These are phyloP conservation scores for Leccinum boreale DNA, from an alignment of 768 basidiomycete species.

Conservation along the genomic window DNA sequence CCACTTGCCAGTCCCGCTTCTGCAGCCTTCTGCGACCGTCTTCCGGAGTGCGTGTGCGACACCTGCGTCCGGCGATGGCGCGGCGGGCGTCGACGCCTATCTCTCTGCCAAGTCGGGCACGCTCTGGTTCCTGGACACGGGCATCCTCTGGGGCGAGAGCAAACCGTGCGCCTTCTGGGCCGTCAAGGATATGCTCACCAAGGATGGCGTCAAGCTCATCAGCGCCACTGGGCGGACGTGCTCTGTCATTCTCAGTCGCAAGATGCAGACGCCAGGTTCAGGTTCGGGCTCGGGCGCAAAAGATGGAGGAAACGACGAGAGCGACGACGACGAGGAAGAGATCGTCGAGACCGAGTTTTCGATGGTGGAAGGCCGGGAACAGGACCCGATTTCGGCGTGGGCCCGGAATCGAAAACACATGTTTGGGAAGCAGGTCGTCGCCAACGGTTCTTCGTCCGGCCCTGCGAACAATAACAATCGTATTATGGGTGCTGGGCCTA, in stretches of 20 bases:
- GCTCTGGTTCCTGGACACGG: slow-evolving; percentile 67
- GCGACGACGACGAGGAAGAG: slow-evolving; percentile 35
- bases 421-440: slow-evolving; percentile 42
- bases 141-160: slow-evolving; percentile 71
- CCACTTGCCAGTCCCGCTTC: slow-evolving; percentile 40
- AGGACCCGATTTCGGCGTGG: slow-evolving; percentile 65
- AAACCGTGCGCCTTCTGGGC: slow-evolving; percentile 80
- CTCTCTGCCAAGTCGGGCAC: slow-evolving; percentile 68
- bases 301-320: background rate
- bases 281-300: background rate
- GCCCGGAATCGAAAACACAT: slow-evolving; percentile 51
- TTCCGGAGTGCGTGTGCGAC: slow-evolving; percentile 54
- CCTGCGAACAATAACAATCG: slow-evolving; percentile 6
- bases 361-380: slow-evolving; percentile 69
- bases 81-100: slow-evolving; percentile 67
- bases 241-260: slow-evolving; percentile 52
- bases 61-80: slow-evolving; percentile 36
- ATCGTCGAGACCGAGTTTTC: slow-evolving; percentile 64
- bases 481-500: background rate
- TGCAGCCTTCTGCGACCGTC: slow-evolving; percentile 46
- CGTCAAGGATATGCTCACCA: slow-evolving; percentile 51
- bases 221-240: slow-evolving; percentile 68
- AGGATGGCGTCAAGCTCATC: slow-evolving; percentile 51
- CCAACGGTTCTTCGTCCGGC: background rate
- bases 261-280: slow-evolving; percentile 7